These are phyloP conservation scores for Geotrichum citri-aurantii DNA, from an alignment of 1,139 yeast genomes.

Conservation along the genomic window DNA sequence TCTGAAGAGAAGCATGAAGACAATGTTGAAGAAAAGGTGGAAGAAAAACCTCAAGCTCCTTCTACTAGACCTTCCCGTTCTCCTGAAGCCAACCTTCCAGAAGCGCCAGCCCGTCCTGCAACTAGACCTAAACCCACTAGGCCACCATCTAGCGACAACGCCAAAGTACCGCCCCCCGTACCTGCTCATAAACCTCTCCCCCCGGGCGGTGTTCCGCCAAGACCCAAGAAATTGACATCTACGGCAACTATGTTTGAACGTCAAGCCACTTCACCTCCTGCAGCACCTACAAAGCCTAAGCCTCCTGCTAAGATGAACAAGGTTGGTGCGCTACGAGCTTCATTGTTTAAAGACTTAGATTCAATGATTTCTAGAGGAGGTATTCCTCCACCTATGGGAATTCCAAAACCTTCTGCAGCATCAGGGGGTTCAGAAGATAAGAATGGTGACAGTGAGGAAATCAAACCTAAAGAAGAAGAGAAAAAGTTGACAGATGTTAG, in stretches of 20 bases:
- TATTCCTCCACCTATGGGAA: slow-evolving; percentile 26
- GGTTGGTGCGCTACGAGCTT: slow-evolving; percentile 33
- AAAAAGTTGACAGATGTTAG: slow-evolving; percentile 34
- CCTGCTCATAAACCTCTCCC: slow-evolving; percentile 11
- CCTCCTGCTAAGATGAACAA: slow-evolving; percentile 19
- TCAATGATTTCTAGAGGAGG: slow-evolving; percentile 35
- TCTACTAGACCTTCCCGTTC: slow-evolving; percentile 1
- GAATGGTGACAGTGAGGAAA: slow-evolving; percentile 14
- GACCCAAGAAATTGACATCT: slow-evolving; percentile 11
- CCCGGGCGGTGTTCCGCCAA: slow-evolving; percentile 12
- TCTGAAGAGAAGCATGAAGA: background rate
- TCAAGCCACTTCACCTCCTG: slow-evolving; percentile 3
- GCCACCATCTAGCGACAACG: background rate
- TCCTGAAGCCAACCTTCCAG: background rate
- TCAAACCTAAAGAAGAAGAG: slow-evolving; percentile 4
- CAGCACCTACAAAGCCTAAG: slow-evolving; percentile 16
- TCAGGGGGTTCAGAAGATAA: slow-evolving; percentile 17
- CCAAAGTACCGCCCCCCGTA: slow-evolving; percentile 1
- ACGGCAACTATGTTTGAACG: slow-evolving; percentile 8
- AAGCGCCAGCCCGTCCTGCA: background rate
- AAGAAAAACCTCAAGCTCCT: slow-evolving; percentile 2
- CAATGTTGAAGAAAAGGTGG: background rate
- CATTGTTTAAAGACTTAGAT: slow-evolving; percentile 34
- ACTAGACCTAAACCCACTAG: background rate
- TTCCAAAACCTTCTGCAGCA: slow-evolving; percentile 24